phyloP scores from a whole-genome alignment of 345 rosid genomes.

The Crucihimalaya himalaica region DNA sequence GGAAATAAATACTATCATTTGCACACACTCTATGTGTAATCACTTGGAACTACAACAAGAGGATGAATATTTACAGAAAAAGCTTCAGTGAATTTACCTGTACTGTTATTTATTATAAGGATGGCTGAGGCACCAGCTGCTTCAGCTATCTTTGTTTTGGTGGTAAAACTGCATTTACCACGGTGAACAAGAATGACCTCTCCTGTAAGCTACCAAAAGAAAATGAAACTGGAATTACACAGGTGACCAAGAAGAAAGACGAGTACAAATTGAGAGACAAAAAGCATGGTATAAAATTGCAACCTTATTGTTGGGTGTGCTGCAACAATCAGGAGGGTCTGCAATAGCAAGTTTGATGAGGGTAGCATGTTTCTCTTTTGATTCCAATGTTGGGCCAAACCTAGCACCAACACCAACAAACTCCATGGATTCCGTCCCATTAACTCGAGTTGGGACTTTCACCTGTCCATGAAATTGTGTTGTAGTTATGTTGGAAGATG shows the following conservation, averaged over 20 bases:
- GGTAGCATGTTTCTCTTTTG: conserved; percentile 80
- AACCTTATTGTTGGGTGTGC: conserved; percentile 65
- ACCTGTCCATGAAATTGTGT: conserved; percentile 49
- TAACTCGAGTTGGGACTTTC: conserved; percentile 80
- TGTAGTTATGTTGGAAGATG: background rate
- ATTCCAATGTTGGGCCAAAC: conserved; percentile 79
- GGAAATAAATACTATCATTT: background rate
- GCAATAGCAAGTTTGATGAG: conserved; percentile 57
- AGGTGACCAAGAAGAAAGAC: background rate
- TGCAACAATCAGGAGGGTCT: conserved; percentile 85
- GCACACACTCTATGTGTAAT: background rate
- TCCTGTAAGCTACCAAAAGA: conserved; percentile 54
- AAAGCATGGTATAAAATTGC: background rate
- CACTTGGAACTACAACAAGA: background rate
- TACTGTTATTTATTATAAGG: conserved; percentile 68
- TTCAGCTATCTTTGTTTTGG: conserved; percentile 72
- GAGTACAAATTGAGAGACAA: background rate
- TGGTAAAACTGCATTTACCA: conserved; percentile 85
- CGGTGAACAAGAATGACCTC: conserved; percentile 76
- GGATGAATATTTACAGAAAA: background rate
- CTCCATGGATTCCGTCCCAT: conserved; percentile 57
- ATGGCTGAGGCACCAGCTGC: conserved; percentile 76
- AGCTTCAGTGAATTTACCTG: conserved; percentile 49
- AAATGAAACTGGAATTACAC: conserved; percentile 18
- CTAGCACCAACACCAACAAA: conserved; percentile 96